Evolutionary conservation across 495 filamentous ascomycete genomes (phyloP).

Genomic region (Lepraria neglecta): DNA sequence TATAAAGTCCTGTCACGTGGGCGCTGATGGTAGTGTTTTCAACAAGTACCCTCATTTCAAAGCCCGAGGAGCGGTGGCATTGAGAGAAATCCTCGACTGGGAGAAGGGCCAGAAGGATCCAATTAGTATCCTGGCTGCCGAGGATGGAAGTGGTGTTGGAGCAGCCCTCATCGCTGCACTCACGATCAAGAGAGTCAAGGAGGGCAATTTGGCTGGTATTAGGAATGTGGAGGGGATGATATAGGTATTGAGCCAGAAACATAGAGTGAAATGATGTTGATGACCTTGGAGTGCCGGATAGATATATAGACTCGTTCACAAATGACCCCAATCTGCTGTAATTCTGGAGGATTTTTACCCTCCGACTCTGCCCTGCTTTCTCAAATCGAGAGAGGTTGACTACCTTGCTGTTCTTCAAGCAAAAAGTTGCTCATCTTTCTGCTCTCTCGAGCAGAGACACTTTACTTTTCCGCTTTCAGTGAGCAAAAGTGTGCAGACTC

Average conservation of each 20-base stretch:
- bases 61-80: conserved; percentile 75
- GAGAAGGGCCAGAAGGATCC: conserved; percentile 70
- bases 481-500: too few species aligned
- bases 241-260: not conserved
- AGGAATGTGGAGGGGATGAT: conserved; percentile 54
- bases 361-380: too few species aligned
- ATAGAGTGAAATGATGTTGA: not conserved
- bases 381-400: too few species aligned
- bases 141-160: conserved; percentile 95
- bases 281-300: not conserved
- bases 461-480: too few species aligned
- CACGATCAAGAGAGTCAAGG: conserved; percentile 77
- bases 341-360: too few species aligned
- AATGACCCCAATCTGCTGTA: too few species aligned
- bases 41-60: conserved; percentile 99
- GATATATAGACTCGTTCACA: not conserved
- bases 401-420: too few species aligned
- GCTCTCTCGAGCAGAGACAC: too few species aligned
- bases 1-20: conserved; percentile 80
- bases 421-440: too few species aligned
- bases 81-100: conserved; percentile 94
- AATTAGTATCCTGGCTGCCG: conserved; percentile 76
- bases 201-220: conserved; percentile 73
- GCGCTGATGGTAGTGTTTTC: conserved; percentile 92
- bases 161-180: conserved; percentile 90